phyloP scores from a whole-genome alignment of 1,139 yeast genomes.

The Scheffersomyces segobiensis region DNA sequence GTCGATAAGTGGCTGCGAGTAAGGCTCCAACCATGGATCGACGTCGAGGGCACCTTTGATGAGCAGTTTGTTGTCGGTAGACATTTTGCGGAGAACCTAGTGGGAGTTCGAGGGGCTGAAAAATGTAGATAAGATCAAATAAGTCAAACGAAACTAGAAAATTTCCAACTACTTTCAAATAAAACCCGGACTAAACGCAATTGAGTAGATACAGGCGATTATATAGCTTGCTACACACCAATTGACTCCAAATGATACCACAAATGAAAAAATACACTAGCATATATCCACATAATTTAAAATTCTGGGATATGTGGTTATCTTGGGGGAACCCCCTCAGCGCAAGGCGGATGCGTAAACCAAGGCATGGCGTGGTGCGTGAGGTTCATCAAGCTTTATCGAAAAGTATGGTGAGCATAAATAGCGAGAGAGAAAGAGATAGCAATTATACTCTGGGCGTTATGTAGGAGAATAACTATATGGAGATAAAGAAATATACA shows the following conservation, averaged over 20 bases:
- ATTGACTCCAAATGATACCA: not conserved
- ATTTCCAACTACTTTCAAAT: not conserved
- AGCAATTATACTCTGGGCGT: not conserved
- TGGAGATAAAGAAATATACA: too few relatives aligned
- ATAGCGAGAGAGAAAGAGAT: not conserved
- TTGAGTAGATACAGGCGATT: not conserved
- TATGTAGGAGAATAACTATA: too few relatives aligned
- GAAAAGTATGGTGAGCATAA: not conserved
- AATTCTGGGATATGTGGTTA: not conserved
- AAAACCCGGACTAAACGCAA: not conserved
- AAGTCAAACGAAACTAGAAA: not conserved
- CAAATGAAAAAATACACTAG: not conserved
- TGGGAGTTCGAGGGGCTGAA: not conserved
- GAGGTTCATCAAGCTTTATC: not conserved
- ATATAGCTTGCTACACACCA: not conserved
- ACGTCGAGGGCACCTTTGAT: slow-evolving; percentile 61
- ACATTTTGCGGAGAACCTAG: not conserved
- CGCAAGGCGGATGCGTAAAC: not conserved
- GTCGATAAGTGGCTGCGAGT: slow-evolving; percentile 49
- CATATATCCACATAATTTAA: not conserved
- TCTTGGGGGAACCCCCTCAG: not conserved
- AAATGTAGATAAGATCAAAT: not conserved
- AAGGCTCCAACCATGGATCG: slow-evolving; percentile 91
- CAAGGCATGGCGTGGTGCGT: not conserved
- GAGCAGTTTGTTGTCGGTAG: not conserved